Evolutionary conservation across 495 filamentous ascomycete species (phyloP), one percentile per base, ranked within the genome.

Genomic region (Penicillium cataractarum): DNA sequence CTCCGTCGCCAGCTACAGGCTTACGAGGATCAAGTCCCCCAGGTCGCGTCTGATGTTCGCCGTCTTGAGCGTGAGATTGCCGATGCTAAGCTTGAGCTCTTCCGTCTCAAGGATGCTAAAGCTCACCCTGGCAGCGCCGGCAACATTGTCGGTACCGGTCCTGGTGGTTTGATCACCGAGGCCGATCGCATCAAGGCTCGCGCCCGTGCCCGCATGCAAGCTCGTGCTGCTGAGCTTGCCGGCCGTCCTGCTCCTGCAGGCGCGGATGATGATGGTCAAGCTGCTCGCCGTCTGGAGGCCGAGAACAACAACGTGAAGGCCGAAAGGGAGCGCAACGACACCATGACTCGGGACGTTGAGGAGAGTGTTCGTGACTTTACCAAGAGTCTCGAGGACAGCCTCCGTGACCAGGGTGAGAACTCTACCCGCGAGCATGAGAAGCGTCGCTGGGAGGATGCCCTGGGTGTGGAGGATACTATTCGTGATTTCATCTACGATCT

Each of bases 131-230:
- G 88, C 53, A 89, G 90, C 71, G 88, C 91, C 44, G 81, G 88
- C n/a, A 82, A 89, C 26, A 92, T 97, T 64, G 84, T 99, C 58
- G 96, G 96, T 5, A 97, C 94, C 60, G 96, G 96, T 4, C 93
- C 92, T 55, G 95, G 96, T 57, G 96, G 96, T 40, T 77, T 86
- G 52, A 83, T 99, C 48, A 99, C 96, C 24, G 96, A 99, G 74
- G 89, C 92, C 0, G 96, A 99, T 76, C 84, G 94, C 29, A 87
- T 98, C 54, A 97, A 97, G 76, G 96, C 96, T 24, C 87, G 93
- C 53, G 93, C 96, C 33, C 96, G 92, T 74, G 93, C 93, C 40
- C 95, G 97, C 85, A 97, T 99, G 95, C 93, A 98, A 78, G 93
- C 97, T 63, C 89, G 94, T 44, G 91, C 94, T 66, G 96, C 96